Evolutionary conservation across 805 yeast genomes (phyloP), one percentile per base, ranked within the genome.

Genomic region (Kluyveromyces siamensis): DNA sequence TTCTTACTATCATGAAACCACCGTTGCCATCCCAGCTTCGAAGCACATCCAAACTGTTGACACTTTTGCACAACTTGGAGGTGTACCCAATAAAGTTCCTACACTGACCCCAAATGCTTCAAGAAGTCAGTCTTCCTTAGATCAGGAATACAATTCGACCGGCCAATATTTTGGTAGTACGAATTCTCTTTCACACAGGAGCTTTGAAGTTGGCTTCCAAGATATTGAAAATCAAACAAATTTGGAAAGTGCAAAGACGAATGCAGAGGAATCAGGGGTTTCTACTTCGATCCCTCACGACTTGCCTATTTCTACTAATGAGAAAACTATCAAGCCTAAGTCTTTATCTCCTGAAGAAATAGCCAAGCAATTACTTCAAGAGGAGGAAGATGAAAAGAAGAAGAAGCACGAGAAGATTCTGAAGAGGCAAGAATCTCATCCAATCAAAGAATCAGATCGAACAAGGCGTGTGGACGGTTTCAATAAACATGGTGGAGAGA

Each of bases 241-340:
- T 30, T 30, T 13, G 14, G 14, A 30, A 30, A 30, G 35, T 8
- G 14, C 35, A 10, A 11, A 11, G 14, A 30, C 11, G 14, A 11
- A 11, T 30, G 35, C 8, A 30, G 14, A 10, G 14, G 35, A 30
- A 30, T 11, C 14, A 5, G 5, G 2, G 14, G 8, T 11, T 30
- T 7, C 35, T 30, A 30, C 2, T 4, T 30, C 35, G 7, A 7
- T 30, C 75, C 84, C 44, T 85, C 80, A 61, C 80, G 80, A 56
- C 93, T 86, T 55, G 86, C 84, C 57, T 87, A 80, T 59, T 87
- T 87, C 68, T 85, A 80, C 13, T 72, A 66, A 50, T 87, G 95
- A 95, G 86, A 39, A 80, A 76, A 53, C 93, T 86, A 59, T 71
- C 84, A 43, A 69, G 70, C n/a, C 67, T 74, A 45, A 82, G 80